Evolutionary conservation across 805 yeast species (phyloP).

Genomic region (Phaffomyces antillensis): DNA sequence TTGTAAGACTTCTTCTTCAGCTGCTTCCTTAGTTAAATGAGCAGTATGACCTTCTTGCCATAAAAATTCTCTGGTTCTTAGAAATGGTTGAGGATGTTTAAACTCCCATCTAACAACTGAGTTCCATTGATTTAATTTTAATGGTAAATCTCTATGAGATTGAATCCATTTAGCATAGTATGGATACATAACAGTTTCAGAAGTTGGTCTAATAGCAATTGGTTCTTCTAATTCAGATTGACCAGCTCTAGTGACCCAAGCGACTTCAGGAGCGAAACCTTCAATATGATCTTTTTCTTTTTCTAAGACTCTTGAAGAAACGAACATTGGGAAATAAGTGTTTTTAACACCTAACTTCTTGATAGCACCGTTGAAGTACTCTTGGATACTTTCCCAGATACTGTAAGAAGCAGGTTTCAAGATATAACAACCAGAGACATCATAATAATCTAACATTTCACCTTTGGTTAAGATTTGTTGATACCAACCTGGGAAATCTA

Average conservation of each 20-base stretch:
- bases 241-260: conserved; percentile 99
- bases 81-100: conserved; percentile 98
- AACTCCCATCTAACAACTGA: conserved; percentile 99
- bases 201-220: conserved; percentile 98
- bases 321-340: conserved; percentile 98
- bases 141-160: conserved; percentile 95
- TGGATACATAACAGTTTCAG: conserved; percentile 99
- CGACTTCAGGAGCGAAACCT: conserved; percentile 99
- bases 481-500: conserved; percentile 96
- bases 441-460: conserved; percentile 97
- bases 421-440: conserved; percentile 97
- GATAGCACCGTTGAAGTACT: conserved; percentile 74
- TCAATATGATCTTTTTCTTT: conserved; percentile 98
- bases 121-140: conserved; percentile 97
- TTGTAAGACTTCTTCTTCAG: conserved; percentile 74
- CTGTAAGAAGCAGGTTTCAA: conserved; percentile 92
- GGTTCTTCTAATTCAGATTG: conserved; percentile 92
- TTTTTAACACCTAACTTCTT: conserved; percentile 87
- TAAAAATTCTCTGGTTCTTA: conserved; percentile 96
- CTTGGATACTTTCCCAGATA: conserved; percentile 92
- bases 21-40: conserved; percentile 76
- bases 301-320: conserved; percentile 85
- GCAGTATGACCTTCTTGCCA: conserved; percentile 99
- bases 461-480: conserved; percentile 94
- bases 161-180: conserved; percentile 99